phyloP scores from a whole-genome alignment of 169 alveolate genomes.

The Plasmodium adleri region DNA sequence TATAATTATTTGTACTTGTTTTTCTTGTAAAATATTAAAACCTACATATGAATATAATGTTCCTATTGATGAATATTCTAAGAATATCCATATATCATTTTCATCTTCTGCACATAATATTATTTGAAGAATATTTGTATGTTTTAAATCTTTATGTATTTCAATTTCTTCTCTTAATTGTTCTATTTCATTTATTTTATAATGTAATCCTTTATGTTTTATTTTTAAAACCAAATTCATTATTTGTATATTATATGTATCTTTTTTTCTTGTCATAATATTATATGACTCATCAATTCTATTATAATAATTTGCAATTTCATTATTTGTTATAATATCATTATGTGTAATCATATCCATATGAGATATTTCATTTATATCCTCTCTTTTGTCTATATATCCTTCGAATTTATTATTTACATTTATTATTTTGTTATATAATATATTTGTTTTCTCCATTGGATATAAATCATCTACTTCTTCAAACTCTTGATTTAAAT shows the following conservation, averaged over 20 bases:
- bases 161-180: slow-evolving; percentile 54
- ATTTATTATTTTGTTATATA: background rate
- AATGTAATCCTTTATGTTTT: slow-evolving; percentile 57
- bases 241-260: background rate
- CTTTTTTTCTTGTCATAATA: background rate
- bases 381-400: background rate
- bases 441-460: background rate
- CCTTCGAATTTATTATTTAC: background rate
- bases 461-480: background rate
- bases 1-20: slow-evolving; percentile 79
- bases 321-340: no score
- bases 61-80: slow-evolving; percentile 77
- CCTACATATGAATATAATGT: slow-evolving; percentile 73
- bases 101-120: slow-evolving; percentile 77
- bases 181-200: slow-evolving; percentile 23
- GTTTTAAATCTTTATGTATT: slow-evolving; percentile 69
- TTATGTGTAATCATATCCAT: no score
- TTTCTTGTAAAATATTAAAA: slow-evolving; percentile 76
- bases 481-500: background rate
- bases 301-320: no score
- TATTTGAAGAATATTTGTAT: slow-evolving; percentile 54
- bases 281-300: no score
- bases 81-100: slow-evolving; percentile 74
- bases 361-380: background rate
- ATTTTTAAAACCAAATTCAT: slow-evolving; percentile 41